phyloP scores from a whole-genome alignment of 2,329 filamentous ascomycete genomes.

The Sclerotinia spermophila region DNA sequence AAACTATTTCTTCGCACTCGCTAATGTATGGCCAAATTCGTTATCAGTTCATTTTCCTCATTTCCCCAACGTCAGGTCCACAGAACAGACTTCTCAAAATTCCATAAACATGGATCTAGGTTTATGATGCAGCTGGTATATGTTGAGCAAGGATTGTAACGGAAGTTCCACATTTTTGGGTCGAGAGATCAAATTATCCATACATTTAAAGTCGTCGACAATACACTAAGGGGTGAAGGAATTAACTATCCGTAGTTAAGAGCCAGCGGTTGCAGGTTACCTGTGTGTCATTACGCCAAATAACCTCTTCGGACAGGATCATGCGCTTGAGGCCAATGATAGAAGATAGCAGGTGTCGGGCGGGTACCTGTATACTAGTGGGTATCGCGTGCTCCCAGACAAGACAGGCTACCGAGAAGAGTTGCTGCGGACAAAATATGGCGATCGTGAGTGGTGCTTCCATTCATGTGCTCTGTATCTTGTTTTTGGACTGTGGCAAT shows the following conservation, averaged over 20 bases:
- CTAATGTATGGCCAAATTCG: background rate
- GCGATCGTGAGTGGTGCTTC: background rate
- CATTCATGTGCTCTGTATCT: background rate
- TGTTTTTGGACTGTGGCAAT: background rate
- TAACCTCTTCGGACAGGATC: background rate
- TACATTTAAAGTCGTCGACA: background rate
- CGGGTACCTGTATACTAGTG: background rate
- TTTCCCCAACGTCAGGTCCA: slow-evolving; percentile 7
- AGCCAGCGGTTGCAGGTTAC: slow-evolving; percentile 3
- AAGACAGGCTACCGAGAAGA: background rate
- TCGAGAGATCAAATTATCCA: background rate
- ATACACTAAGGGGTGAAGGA: background rate
- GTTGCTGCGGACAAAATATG: background rate
- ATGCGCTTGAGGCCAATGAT: slow-evolving; percentile 1
- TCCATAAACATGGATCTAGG: slow-evolving; percentile 9
- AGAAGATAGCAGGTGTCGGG: background rate
- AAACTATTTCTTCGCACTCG: background rate
- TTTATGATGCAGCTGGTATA: background rate
- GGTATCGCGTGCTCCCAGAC: background rate
- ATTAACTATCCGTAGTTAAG: background rate
- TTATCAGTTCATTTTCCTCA: slow-evolving; percentile 13
- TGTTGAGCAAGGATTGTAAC: background rate
- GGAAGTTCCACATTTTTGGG: slow-evolving; percentile 11
- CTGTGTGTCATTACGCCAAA: slow-evolving; percentile 8
- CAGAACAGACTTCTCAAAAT: background rate